Evolutionary conservation across 2,329 filamentous ascomycete species (phyloP), one percentile per base, ranked within the genome.

Genomic region (Didymellaceae sp.): DNA sequence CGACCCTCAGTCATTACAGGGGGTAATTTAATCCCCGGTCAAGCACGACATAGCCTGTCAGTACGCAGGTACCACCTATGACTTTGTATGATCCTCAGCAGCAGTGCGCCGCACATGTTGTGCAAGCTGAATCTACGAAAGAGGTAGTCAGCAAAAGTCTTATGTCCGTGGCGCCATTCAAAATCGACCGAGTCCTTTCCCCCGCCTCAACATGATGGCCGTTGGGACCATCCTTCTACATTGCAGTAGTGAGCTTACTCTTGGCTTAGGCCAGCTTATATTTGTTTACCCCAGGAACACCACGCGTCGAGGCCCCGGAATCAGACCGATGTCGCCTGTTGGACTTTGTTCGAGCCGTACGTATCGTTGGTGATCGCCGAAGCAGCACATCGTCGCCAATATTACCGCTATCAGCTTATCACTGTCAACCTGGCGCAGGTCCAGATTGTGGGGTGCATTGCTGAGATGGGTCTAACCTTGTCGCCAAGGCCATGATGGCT

Each of bases 11-110:
- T 32, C 25, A 35, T 26, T 21, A 46, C 33, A 16, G 26, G 16
- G 31, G 42, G 33, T 5, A 46, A 38, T 18, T 22, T 34, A n/a
- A 45, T n/a, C 18, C 44, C 39, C 41, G 14, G 38, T 54, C 18
- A 14, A 45, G 45, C 51, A 44, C 41, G 38, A 26, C 30, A 44
- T 41, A 28, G 45, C 33, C 33, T 41, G 30, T 44, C 38, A 54
- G 49, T 39, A 34, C 50, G 48, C 35, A 41, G 45, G 56, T 55
- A 58, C 32, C 32, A 45, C 59, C 33, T 61, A 54, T 40, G 50
- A 50, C 41, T 47, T 39, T 45, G 44, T 47, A 28, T 45, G 45
- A 49, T 49, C 25, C 26, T 26, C 31, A 37, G 33, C 28, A 45
- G 53, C 38, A 54, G 25, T 45, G 42, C 52, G 48, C 45, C 37